Evolutionary conservation across 441 rosid species (phyloP).

Genomic region (Eutrema salsugineum): DNA sequence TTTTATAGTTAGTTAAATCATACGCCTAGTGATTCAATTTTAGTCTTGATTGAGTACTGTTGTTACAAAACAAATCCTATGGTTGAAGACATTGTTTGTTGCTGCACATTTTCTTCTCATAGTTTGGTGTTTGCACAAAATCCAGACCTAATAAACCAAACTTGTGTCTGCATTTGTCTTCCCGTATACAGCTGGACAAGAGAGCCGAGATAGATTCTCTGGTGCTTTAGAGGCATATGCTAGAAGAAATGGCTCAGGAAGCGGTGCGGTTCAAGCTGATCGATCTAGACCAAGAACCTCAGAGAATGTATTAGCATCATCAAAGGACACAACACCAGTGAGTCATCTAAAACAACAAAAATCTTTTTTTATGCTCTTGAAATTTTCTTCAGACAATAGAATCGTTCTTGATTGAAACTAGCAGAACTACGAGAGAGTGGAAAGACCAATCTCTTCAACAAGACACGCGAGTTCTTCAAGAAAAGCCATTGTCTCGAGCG

Average conservation of each 20-base stretch:
- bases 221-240: slow-evolving; percentile 97
- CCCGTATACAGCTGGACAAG: slow-evolving; percentile 62
- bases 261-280: slow-evolving; percentile 37
- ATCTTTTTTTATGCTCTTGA: background rate
- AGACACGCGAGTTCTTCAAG: slow-evolving; percentile 77
- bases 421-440: slow-evolving; percentile 49
- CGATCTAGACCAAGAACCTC: slow-evolving; percentile 62
- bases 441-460: slow-evolving; percentile 65
- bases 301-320: slow-evolving; percentile 62
- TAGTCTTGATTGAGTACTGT: background rate
- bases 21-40: background rate
- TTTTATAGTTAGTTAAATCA: background rate
- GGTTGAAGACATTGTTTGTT: background rate
- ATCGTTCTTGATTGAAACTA: slow-evolving; percentile 2
- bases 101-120: background rate
- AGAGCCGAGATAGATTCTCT: slow-evolving; percentile 79
- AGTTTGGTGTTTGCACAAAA: slow-evolving; percentile 8
- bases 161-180: background rate
- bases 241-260: slow-evolving; percentile 61
- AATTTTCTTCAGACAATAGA: slow-evolving; percentile 35
- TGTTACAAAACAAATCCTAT: background rate
- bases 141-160: background rate
- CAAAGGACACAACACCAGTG: slow-evolving; percentile 51
- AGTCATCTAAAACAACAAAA: slow-evolving; percentile 36
- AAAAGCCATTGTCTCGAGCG: slow-evolving; percentile 55